Evolutionary conservation across 805 yeast species (phyloP).

Genomic region (Candida xyloterini): DNA sequence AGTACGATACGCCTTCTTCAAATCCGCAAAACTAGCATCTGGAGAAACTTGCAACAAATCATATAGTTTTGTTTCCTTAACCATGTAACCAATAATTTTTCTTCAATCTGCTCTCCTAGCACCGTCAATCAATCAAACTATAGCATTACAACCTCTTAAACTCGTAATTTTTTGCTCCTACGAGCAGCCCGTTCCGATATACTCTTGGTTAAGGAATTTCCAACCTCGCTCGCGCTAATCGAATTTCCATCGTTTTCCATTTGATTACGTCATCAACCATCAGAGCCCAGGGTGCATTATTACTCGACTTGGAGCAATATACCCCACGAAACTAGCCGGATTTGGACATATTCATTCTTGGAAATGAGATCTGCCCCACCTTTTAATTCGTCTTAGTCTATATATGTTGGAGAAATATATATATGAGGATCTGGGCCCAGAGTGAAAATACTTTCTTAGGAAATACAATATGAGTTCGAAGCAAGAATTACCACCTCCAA

Average conservation of each 20-base stretch:
- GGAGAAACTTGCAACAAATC: constrained; percentile 65
- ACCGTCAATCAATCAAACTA: background rate
- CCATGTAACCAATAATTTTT: constrained; percentile 43
- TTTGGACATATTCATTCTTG: no score
- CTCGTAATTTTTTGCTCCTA: no score
- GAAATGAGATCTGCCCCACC: background rate
- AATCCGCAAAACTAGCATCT: constrained; percentile 64
- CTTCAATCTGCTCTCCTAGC: background rate
- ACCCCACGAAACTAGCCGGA: constrained; percentile 4
- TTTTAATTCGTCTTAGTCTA: background rate
- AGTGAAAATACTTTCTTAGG: background rate
- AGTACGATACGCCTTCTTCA: constrained; percentile 76
- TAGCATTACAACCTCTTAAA: no score
- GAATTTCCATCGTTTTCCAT: no score
- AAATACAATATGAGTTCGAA: constrained; percentile 1
- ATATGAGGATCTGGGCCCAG: background rate
- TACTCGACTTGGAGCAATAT: background rate
- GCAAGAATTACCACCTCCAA: constrained; percentile 12
- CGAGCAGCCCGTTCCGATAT: no score
- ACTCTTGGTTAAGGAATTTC: background rate
- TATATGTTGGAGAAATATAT: background rate
- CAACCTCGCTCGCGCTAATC: background rate
- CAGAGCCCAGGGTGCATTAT: no score
- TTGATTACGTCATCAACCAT: no score
- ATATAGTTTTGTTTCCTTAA: constrained; percentile 67